These are phyloP conservation scores for Pisolithus marmoratus DNA, from an alignment of 768 basidiomycete species.

Conservation along the genomic window DNA sequence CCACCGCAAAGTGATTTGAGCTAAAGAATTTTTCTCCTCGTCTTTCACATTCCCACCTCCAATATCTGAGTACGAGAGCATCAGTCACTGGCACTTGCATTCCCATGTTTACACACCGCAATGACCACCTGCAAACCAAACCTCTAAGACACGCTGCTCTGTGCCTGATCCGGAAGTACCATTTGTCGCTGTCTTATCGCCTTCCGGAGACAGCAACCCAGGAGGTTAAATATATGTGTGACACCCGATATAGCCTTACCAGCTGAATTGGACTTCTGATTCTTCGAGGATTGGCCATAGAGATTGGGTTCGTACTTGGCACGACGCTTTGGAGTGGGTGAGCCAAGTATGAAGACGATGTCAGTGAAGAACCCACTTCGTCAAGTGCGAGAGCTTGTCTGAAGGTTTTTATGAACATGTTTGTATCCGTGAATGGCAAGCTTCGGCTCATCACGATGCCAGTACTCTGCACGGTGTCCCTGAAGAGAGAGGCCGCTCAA, in stretches of 20 bases:
- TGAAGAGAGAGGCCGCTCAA: conserved; percentile 14
- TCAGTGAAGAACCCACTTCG: conserved; percentile 42
- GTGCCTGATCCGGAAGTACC: neutral
- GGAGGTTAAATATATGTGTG: neutral
- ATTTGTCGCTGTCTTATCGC: neutral
- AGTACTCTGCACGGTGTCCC: conserved; percentile 80
- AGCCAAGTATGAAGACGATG: conserved; percentile 1
- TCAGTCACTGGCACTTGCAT: neutral
- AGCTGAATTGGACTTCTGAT: conserved; percentile 1
- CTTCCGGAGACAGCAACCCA: neutral
- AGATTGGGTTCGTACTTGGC: conserved; percentile 59
- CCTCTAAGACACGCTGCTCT: conserved; percentile 51
- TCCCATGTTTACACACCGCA: conserved; percentile 39
- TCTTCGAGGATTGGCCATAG: conserved; percentile 41
- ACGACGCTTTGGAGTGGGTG: conserved; percentile 43
- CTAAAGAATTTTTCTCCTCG: conserved; percentile 34
- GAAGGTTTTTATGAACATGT: conserved; percentile 61
- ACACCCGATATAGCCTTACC: neutral
- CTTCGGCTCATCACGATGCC: conserved; percentile 54
- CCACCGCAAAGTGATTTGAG: conserved; percentile 67
- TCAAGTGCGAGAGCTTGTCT: conserved; percentile 76
- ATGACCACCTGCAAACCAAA: conserved; percentile 78
- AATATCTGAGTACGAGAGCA: conserved; percentile 41
- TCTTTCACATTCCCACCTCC: conserved; percentile 60
- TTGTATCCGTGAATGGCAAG: conserved; percentile 63